Evolutionary conservation across 148 eudicot genomes (phyloP).

Genomic region (Rhododendron vialii): DNA sequence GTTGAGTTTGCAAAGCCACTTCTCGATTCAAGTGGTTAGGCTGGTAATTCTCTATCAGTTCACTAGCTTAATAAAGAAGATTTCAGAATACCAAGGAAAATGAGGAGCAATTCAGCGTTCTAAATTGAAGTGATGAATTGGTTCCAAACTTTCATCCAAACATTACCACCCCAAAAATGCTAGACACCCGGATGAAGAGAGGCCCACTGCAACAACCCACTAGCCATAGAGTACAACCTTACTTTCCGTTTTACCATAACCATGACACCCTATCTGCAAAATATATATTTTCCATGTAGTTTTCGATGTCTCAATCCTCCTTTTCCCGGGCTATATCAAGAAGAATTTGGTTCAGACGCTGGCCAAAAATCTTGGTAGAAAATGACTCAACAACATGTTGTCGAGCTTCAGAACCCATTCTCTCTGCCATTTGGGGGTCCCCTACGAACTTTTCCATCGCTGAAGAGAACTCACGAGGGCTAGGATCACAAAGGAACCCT

Average conservation of each 20-base stretch:
- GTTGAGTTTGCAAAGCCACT: not conserved
- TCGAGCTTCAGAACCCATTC: conserved; percentile 68
- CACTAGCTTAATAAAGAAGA: not conserved
- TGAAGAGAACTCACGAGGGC: conserved; percentile 50
- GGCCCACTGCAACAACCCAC: no score
- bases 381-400: conserved; percentile 64
- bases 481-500: conserved; percentile 79
- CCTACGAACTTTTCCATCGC: conserved; percentile 63
- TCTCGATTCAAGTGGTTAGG: not conserved
- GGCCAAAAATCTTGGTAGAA: conserved; percentile 76
- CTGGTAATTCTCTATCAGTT: not conserved
- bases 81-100: not conserved
- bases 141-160: not conserved
- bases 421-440: conserved; percentile 51
- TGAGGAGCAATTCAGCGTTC: not conserved
- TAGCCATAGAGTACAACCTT: no score
- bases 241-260: no score
- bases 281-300: not conserved
- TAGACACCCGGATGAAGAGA: not conserved
- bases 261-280: no score
- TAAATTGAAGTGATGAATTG: not conserved
- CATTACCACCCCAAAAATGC: no score
- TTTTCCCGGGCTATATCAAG: conserved; percentile 45
- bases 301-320: conserved; percentile 33
- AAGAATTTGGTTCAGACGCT: conserved; percentile 50